A percentile compares a stretch with the other conserved stretches of the same genome.
phyloP scores from a whole-genome alignment of 2,329 filamentous ascomycete species.

The Microsporum canis region DNA sequence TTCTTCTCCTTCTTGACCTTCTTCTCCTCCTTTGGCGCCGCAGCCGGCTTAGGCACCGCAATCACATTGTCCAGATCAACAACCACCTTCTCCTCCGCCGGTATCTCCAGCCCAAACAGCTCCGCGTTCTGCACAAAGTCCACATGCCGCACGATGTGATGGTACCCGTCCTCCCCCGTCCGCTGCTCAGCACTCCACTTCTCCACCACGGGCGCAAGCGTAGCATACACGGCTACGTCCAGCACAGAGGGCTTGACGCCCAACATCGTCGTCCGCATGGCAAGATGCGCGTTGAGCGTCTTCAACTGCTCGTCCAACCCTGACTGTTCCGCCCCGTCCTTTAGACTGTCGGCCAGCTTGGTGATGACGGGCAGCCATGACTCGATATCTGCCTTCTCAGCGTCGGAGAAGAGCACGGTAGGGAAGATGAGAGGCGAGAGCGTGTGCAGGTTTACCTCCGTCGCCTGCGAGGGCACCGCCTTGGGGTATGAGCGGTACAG shows the following conservation, averaged over 20 bases:
- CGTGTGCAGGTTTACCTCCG: slow-evolving; percentile 35
- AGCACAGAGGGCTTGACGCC: slow-evolving; percentile 82
- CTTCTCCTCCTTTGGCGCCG: slow-evolving; percentile 93
- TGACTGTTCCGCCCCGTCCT: slow-evolving; percentile 41
- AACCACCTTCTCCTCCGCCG: slow-evolving; percentile 60
- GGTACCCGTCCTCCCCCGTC: slow-evolving; percentile 78
- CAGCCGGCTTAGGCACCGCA: slow-evolving; percentile 78
- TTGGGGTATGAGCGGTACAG: slow-evolving; percentile 36
- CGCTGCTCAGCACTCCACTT: slow-evolving; percentile 75
- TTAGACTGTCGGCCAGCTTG: slow-evolving; percentile 49
- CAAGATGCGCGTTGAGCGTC: slow-evolving; percentile 74
- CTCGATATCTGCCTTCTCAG: slow-evolving; percentile 76
- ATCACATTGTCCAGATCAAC: slow-evolving; percentile 71
- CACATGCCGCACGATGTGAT: slow-evolving; percentile 80
- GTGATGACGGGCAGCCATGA: slow-evolving; percentile 76
- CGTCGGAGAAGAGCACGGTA: slow-evolving; percentile 57
- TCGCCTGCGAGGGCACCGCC: slow-evolving; percentile 30
- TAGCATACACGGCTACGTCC: slow-evolving; percentile 71
- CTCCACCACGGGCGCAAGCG: slow-evolving; percentile 63
- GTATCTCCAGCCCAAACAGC: slow-evolving; percentile 56
- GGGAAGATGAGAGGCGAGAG: slow-evolving; percentile 54
- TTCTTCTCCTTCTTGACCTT: slow-evolving; percentile 96
- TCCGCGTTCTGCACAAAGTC: slow-evolving; percentile 91
- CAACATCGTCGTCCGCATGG: slow-evolving; percentile 76
- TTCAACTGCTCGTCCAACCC: slow-evolving; percentile 56